A percentile compares a stretch with the other conserved stretches of the same genome.
phyloP scores from a whole-genome alignment of 805 yeast species.

The Wickerhamiella dianesei region DNA sequence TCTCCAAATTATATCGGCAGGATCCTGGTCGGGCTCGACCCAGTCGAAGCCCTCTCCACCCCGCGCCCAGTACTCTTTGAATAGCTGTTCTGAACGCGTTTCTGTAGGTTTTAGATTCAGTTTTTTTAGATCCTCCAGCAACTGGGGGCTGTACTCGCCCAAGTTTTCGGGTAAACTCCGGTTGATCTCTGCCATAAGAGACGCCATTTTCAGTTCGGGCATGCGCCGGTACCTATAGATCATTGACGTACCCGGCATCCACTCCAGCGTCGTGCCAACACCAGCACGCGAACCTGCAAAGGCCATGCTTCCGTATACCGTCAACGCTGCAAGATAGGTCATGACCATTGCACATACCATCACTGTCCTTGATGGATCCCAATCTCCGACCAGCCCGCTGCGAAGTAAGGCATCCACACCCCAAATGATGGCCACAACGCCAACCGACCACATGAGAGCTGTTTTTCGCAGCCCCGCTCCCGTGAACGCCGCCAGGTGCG shows the following conservation, averaged over 20 bases:
- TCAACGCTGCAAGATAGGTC: slow-evolving; percentile 36
- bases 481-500: slow-evolving; percentile 32
- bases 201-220: slow-evolving; percentile 54
- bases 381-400: slow-evolving; percentile 29
- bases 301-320: slow-evolving; percentile 36
- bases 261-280: slow-evolving; percentile 43
- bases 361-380: slow-evolving; percentile 23
- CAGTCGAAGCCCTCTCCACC: slow-evolving; percentile 80
- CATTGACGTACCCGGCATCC: slow-evolving; percentile 54
- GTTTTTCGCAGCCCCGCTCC: slow-evolving; percentile 23
- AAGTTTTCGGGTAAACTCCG: slow-evolving; percentile 31
- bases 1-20: slow-evolving; percentile 42
- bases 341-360: slow-evolving; percentile 35
- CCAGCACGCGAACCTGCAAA: slow-evolving; percentile 37
- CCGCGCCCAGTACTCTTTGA: slow-evolving; percentile 77
- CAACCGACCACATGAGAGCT: slow-evolving; percentile 26
- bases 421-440: slow-evolving; percentile 28
- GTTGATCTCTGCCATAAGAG: slow-evolving; percentile 54
- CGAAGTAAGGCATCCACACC: slow-evolving; percentile 36
- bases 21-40: slow-evolving; percentile 86
- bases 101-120: slow-evolving; percentile 30
- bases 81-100: slow-evolving; percentile 49
- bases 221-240: slow-evolving; percentile 50
- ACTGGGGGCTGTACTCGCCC: slow-evolving; percentile 27
- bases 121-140: slow-evolving; percentile 23